Evolutionary conservation across 176 grass and related monocot genomes (phyloP), one percentile per base, ranked within the genome.

Genomic region (Ensete glaucum): DNA sequence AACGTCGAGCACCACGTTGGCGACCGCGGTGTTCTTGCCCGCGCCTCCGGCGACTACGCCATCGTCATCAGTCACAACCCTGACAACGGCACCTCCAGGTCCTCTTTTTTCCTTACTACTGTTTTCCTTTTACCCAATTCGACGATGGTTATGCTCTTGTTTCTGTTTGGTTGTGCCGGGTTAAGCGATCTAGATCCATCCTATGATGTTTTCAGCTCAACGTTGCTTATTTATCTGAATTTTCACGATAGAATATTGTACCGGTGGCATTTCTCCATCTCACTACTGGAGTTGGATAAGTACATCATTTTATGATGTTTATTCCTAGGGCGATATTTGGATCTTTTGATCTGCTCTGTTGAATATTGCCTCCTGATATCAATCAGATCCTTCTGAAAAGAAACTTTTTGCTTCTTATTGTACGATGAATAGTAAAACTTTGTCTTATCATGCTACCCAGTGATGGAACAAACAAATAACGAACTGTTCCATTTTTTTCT

Each of bases 1-100:
- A 96, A 96, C 77, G 93, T 96, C 5, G 93, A 96, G 83, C 89
- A 96, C 79, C 93, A 92, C 23, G 89, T 96, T 14, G 93, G 93
- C 1, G 93, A 96, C 73, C 93, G 93, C 2, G 93, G 93, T 2
- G 93, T 88, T 14, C 86, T 96, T 7, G 89, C 93, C 48, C 84
- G 93, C 69, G 55, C 57, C 8, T 96, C 93, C 1, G 93, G 93
- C 0, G 89, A 96, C 57, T 96, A 96, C 69, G 93, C 93, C 50
- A 88, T 96, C 68, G 93, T 96, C 23, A 96, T 96, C 85, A 86
- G 83, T 57, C 93, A 96, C 81, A 96, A 96, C 83, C 89, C 89
- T 0, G 93, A 96, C 72, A 96, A 96, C 73, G 93, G 93, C 26
- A 96, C 93, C 11, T 84, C 87, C 22, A 92, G 93, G 93, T 92